These are phyloP conservation scores for Erigeron philadelphicus DNA, from an alignment of 140 eudicot species.

Conservation along the genomic window DNA sequence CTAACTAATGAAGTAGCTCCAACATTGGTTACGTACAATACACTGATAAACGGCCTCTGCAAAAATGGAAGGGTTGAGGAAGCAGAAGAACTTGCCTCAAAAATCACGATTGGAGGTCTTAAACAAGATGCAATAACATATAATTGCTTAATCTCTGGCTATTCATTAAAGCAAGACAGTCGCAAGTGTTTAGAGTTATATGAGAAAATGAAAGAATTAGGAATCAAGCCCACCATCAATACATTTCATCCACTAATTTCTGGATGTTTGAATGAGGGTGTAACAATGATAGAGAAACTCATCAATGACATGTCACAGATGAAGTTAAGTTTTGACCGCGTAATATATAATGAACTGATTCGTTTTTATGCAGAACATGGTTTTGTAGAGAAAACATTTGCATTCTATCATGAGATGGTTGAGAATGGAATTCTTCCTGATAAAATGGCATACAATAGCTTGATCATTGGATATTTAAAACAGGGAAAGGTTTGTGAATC, in stretches of 20 bases:
- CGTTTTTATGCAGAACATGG: constrained; percentile 45
- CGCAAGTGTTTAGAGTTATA: constrained; percentile 49
- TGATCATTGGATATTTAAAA: constrained; percentile 44
- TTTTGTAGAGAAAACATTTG: constrained; percentile 31
- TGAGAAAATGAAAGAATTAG: constrained; percentile 50
- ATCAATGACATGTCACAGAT: constrained; percentile 43
- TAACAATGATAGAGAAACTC: constrained; percentile 41
- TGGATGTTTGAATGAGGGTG: constrained; percentile 33
- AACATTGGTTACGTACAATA: constrained; percentile 61
- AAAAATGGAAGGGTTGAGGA: constrained; percentile 51
- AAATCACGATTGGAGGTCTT: constrained; percentile 35
- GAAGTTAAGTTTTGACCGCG: constrained; percentile 45
- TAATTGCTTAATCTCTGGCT: constrained; percentile 59
- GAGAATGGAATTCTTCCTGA: constrained; percentile 42
- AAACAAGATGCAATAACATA: constrained; percentile 54
- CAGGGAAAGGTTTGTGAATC: constrained; percentile 45
- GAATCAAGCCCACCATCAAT: constrained; percentile 51
- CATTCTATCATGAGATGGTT: constrained; percentile 49
- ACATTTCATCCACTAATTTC: constrained; percentile 60
- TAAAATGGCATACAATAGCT: constrained; percentile 59
- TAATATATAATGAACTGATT: constrained; percentile 48
- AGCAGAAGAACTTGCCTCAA: constrained; percentile 55
- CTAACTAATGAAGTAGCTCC: constrained; percentile 37
- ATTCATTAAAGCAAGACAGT: constrained; percentile 37
- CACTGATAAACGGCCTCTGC: constrained; percentile 61